Conservation (phyloP, 345 rosid species). For the Chamaenerion angustifolium region DNA sequence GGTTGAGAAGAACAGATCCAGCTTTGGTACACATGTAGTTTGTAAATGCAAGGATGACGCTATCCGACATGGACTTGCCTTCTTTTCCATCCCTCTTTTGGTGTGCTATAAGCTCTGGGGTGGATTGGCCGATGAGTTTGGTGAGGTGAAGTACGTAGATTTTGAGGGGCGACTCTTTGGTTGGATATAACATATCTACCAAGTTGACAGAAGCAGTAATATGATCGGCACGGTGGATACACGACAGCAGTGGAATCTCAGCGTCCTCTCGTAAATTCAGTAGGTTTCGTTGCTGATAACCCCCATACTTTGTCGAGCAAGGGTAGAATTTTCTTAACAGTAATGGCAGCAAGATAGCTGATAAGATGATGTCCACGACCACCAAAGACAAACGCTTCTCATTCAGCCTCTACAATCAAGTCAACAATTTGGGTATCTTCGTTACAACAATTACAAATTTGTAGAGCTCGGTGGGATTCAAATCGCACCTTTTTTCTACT, state of each 20-base stretch:
- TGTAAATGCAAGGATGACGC: constrained; percentile 12
- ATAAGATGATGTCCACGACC: neutral
- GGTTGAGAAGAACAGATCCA: constrained; percentile 8
- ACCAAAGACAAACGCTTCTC: neutral
- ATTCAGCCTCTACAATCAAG: neutral
- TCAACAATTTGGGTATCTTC: too few relatives aligned
- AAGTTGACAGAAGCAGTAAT: constrained; percentile 21
- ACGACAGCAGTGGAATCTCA: constrained; percentile 32
- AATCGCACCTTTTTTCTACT: too few relatives aligned
- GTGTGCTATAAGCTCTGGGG: constrained; percentile 42
- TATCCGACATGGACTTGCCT: constrained; percentile 8
- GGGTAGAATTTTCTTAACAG: constrained; percentile 29
- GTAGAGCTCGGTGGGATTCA: too few relatives aligned
- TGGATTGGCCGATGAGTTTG: constrained; percentile 31
- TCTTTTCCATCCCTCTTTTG: constrained; percentile 19
- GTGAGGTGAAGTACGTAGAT: constrained; percentile 41
- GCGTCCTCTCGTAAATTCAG: constrained; percentile 10
- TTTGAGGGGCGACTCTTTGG: constrained; percentile 18
- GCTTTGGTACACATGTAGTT: constrained; percentile 11
- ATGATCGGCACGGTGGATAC: constrained; percentile 38
- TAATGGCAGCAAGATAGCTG: constrained; percentile 22
- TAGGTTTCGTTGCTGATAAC: constrained; percentile 34
- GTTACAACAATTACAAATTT: too few relatives aligned
- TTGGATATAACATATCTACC: constrained; percentile 17
- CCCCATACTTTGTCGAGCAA: constrained; percentile 36